These are phyloP conservation scores for Pythium apleroticum DNA, from an alignment of 352 stramenopile species.

Conservation along the genomic window DNA sequence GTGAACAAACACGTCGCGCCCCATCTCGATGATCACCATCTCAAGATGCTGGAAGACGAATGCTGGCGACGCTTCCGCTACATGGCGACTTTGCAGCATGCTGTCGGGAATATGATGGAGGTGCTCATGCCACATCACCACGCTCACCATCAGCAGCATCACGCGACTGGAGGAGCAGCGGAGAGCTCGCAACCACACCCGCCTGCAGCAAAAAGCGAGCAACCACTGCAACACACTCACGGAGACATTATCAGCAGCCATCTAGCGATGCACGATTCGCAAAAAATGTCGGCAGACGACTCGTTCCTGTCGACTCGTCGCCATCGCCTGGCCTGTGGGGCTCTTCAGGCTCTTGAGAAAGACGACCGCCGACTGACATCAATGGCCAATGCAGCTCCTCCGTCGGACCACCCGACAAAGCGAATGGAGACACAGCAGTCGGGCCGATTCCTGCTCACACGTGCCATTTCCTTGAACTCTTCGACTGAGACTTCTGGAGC, in stretches of 20 bases:
- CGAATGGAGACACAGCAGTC: slow-evolving; percentile 18
- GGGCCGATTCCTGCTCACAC: slow-evolving; percentile 16
- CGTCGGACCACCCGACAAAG: slow-evolving; percentile 9
- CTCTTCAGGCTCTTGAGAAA: not conserved
- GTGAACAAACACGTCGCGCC: slow-evolving; percentile 52
- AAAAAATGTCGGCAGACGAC: not conserved
- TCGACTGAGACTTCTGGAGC: not conserved
- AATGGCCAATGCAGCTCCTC: not conserved
- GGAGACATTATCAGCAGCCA: not conserved
- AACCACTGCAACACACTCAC: not conserved
- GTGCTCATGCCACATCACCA: slow-evolving; percentile 23
- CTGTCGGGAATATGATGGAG: slow-evolving; percentile 35
- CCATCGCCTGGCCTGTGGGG: not conserved
- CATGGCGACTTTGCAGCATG: slow-evolving; percentile 35
- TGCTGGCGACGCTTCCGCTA: slow-evolving; percentile 54
- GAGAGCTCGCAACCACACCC: not conserved
- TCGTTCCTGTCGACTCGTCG: not conserved
- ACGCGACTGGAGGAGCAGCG: not conserved
- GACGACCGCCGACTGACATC: not conserved
- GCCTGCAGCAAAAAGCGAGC: not conserved
- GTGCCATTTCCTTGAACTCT: not conserved
- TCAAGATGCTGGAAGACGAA: slow-evolving; percentile 45
- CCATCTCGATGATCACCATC: slow-evolving; percentile 38
- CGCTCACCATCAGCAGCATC: slow-evolving; percentile 7
- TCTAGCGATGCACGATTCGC: not conserved